phyloP scores from a whole-genome alignment of 2,329 filamentous ascomycete genomes.

The Pseudopithomyces chartarum region DNA sequence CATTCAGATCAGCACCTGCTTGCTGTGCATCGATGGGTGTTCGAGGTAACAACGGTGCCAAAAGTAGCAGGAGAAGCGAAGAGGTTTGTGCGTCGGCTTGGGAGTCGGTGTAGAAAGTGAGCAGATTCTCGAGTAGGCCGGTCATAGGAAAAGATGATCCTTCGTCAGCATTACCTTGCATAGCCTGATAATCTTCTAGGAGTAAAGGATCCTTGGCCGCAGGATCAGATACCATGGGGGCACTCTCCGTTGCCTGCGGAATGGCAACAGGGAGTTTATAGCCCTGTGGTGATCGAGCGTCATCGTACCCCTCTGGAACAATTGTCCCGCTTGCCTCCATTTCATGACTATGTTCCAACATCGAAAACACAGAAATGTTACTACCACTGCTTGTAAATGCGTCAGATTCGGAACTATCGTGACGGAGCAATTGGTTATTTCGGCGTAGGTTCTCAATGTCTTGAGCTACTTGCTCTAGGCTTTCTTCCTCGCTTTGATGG shows the following conservation, averaged over 20 bases:
- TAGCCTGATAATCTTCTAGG: slow-evolving; percentile 43
- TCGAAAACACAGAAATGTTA: slow-evolving; percentile 29
- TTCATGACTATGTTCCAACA: slow-evolving; percentile 34
- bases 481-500: slow-evolving; percentile 24
- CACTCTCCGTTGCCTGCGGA: slow-evolving; percentile 28
- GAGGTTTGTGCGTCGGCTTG: slow-evolving; percentile 54
- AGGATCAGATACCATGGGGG: slow-evolving; percentile 30
- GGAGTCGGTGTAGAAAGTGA: slow-evolving; percentile 48
- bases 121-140: slow-evolving; percentile 48
- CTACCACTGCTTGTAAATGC: slow-evolving; percentile 40
- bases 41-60: slow-evolving; percentile 52
- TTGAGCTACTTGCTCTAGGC: slow-evolving; percentile 38
- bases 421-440: slow-evolving; percentile 48
- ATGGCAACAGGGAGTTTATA: slow-evolving; percentile 20
- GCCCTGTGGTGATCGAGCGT: slow-evolving; percentile 29
- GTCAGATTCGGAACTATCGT: slow-evolving; percentile 48
- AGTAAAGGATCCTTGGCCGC: slow-evolving; percentile 35
- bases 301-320: slow-evolving; percentile 40
- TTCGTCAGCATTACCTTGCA: slow-evolving; percentile 40
- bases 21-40: slow-evolving; percentile 41
- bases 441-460: slow-evolving; percentile 46
- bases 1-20: slow-evolving; percentile 27
- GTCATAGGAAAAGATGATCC: slow-evolving; percentile 47
- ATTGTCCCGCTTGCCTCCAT: slow-evolving; percentile 51
- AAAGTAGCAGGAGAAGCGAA: slow-evolving; percentile 52